These are phyloP conservation scores for Tuber brumale DNA, from an alignment of 495 filamentous ascomycete genomes.

Conservation along the genomic window DNA sequence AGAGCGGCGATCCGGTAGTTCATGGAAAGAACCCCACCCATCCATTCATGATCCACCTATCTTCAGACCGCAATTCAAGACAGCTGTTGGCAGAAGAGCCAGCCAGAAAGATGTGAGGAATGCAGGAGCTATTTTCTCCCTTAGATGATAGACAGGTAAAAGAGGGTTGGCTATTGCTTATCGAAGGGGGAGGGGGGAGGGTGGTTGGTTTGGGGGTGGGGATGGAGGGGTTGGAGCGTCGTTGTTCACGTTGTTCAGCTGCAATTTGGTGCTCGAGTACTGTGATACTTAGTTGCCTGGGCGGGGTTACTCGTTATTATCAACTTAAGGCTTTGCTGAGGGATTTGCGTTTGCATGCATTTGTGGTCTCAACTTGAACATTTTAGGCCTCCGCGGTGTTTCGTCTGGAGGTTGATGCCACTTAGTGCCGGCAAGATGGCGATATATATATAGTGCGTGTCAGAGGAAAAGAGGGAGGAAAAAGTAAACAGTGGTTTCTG, in stretches of 20 bases:
- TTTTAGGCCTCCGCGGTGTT: neutral
- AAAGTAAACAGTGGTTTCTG: neutral
- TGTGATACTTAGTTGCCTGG: neutral
- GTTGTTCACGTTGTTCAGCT: neutral
- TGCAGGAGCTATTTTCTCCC: neutral
- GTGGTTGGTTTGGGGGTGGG: too few species aligned
- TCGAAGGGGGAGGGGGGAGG: neutral
- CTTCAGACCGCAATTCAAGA: neutral
- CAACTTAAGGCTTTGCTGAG: neutral
- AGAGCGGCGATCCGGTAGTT: neutral
- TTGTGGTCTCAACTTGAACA: neutral
- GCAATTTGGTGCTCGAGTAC: neutral
- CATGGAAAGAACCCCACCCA: neutral
- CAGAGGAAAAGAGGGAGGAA: neutral
- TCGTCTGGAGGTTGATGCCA: slow-evolving; percentile 1
- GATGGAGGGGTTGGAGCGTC: neutral
- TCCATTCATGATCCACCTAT: neutral
- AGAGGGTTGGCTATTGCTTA: neutral
- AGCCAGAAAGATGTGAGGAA: neutral
- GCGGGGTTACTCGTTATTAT: neutral
- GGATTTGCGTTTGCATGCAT: neutral
- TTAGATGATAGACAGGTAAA: neutral
- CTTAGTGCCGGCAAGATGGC: neutral
- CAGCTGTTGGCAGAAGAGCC: neutral
- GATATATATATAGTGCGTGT: neutral